phyloP scores from a whole-genome alignment of 2,329 filamentous ascomycete species.

The Diplodia intermedia region DNA sequence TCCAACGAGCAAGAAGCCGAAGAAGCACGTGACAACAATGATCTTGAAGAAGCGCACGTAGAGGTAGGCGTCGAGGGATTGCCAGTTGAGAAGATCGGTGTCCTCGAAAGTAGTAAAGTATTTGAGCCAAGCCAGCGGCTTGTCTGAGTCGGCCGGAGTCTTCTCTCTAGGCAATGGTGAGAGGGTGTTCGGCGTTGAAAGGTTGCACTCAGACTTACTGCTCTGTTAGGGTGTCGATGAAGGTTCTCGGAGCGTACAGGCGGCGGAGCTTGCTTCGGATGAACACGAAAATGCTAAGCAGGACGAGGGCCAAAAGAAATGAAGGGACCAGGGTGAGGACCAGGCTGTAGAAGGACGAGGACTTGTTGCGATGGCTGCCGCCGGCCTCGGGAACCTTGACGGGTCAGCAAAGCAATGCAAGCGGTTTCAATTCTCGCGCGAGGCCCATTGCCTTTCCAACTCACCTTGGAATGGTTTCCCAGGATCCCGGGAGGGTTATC shows the following conservation, averaged over 20 bases:
- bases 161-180: slow-evolving; percentile 18
- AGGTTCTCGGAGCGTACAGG: slow-evolving; percentile 61
- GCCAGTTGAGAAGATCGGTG: slow-evolving; percentile 55
- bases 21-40: slow-evolving; percentile 51
- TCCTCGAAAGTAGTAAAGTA: slow-evolving; percentile 55
- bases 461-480: slow-evolving; percentile 11
- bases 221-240: slow-evolving; percentile 29
- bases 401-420: neutral
- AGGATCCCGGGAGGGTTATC: neutral
- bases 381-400: slow-evolving; percentile 22
- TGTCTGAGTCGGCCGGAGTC: slow-evolving; percentile 22
- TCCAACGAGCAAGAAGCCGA: slow-evolving; percentile 54
- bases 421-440: neutral
- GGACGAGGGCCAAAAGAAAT: slow-evolving; percentile 56
- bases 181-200: neutral
- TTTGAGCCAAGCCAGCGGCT: slow-evolving; percentile 48
- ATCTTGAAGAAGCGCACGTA: slow-evolving; percentile 57
- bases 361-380: slow-evolving; percentile 32
- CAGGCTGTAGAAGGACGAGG: slow-evolving; percentile 51
- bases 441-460: neutral
- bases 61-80: slow-evolving; percentile 58
- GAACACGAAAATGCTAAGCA: slow-evolving; percentile 60
- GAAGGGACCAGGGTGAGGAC: slow-evolving; percentile 63
- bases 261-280: slow-evolving; percentile 58
- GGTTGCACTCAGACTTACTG: slow-evolving; percentile 6